Conservation (phyloP, 169 alveolate species). For the Eimeria sp. region DNA sequence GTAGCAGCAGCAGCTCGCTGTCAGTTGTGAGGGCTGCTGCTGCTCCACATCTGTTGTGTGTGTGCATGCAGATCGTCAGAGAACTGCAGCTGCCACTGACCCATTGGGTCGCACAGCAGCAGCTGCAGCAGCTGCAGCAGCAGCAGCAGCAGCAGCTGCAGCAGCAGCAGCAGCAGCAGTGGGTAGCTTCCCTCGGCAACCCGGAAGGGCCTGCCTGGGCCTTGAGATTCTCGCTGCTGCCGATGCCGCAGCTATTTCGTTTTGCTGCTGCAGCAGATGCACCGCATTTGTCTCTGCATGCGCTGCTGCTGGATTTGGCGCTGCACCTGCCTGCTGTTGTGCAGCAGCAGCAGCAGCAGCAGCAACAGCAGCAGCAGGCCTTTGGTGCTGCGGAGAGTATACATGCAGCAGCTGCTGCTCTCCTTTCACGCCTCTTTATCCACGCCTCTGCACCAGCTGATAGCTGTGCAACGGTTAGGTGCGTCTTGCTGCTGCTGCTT, state of each 20-base stretch:
- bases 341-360: constrained; percentile 72
- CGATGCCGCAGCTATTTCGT: constrained; percentile 32
- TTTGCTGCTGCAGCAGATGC: constrained; percentile 72
- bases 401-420: constrained; percentile 60
- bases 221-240: constrained; percentile 50
- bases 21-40: not conserved
- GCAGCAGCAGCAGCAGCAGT: constrained; percentile 23
- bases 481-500: constrained; percentile 22
- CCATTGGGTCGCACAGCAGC: constrained; percentile 21
- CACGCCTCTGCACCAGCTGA: not conserved
- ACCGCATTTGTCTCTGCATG: constrained; percentile 43
- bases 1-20: not conserved
- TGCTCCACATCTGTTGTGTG: not conserved
- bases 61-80: not conserved
- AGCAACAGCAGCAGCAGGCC: constrained; percentile 69
- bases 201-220: not conserved
- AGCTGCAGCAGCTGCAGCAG: constrained; percentile 17
- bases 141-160: constrained; percentile 51
- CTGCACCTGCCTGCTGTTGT: constrained; percentile 51
- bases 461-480: not conserved
- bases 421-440: constrained; percentile 37
- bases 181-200: constrained; percentile 27
- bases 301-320: constrained; percentile 66
- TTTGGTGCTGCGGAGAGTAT: constrained; percentile 27
- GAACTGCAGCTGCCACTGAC: constrained; percentile 51